Base-by-base conservation (phyloP, 2,329 filamentous ascomycete genomes). In the Penicillium psychrosexuale region DNA sequence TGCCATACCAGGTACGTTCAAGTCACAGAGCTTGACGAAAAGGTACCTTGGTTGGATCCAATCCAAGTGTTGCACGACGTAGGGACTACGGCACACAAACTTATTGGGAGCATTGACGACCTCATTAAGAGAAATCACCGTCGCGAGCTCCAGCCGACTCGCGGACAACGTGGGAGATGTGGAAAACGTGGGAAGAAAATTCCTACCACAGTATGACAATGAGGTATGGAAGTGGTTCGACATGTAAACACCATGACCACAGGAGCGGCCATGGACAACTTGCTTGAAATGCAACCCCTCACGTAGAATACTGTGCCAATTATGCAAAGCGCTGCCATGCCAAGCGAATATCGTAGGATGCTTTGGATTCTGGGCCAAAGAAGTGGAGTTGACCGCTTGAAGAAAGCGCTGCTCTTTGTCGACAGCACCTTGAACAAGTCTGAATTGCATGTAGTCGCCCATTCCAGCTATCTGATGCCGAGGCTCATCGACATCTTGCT, bases 41-140 rank as follows among this genome's bases (percentile, higher is more conserved):
- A 97, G 79, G 71, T 95, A 96, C 40, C 91, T 83, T 27, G 90
- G 91, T 66, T 95, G 91, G 56, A 96, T 91, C 92, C 92, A 97
- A 65, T 95, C 87, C 9, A 88, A 75, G 42, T 91, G 78, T 27
- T 82, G 70, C 1, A 96, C 85, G 8, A 96, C 92, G 44, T 89
- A 85, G 72, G 87, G 87, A 0, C 0, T 60, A 0, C 8, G 63
- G 58, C 76, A 80, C 5, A 80, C 71, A 64, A 89, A 96, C 42
- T 86, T 66, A 0, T 70, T 47, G 0, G 90, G 85, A 0, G 80
- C 78, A 67, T 96, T 96, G 65, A 96, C 84, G 42, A 97, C 85
- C 69, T 97, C 92, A 64, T 92, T 94, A 43, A 97, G 75, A 31
- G 89, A 89, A 42, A 96, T 75, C 0, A 87, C 87, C 0, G 64